Evolutionary conservation across 148 eudicot genomes (phyloP), one percentile per base, ranked within the genome.

Genomic region (Diospyros kaki): DNA sequence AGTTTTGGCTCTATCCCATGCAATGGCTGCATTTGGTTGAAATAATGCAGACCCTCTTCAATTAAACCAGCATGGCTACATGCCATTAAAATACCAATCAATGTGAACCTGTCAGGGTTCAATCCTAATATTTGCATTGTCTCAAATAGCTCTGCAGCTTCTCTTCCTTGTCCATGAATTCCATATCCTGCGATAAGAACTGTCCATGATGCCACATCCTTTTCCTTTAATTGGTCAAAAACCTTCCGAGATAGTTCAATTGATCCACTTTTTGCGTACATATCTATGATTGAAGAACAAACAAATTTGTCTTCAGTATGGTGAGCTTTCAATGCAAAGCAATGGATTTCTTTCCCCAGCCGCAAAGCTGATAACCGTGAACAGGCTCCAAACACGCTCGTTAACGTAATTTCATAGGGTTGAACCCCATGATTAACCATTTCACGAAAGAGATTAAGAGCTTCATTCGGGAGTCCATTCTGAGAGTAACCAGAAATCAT

Each of bases 241-340:
- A 88, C 75, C 64, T 64, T 84, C 46, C 77, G 70, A 28, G 92
- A 84, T 74, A 72, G 75, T 68, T 82, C 83, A 64, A 88, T 78
- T 66, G 80, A 84, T 18, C 95, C 90, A 80, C 72, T 77, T 78
- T 90, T 88, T 58, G 92, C 90, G 69, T 90, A 88, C 92, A 87
- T 87, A 75, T 90, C 90, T 69, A 90, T 83, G 64, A 88, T 60
- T 11, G 92, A 75, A 78, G 78, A 85, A 65, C 71, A 46, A 68
- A 90, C 73, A 72, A 78, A 85, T 41, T 12, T 42, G 46, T 88
- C 90, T 51, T 78, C 77, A 10, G 65, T 67, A 48, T 85, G 81
- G 62, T 68, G 15, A 18, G 84, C 65, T 76, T 87, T 88, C 69
- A 88, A 66, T 38, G 90, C 85, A 79, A 84, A 88, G 75, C 89